Conservation (phyloP, 805 yeast genomes). For the Candida xyloterini region DNA sequence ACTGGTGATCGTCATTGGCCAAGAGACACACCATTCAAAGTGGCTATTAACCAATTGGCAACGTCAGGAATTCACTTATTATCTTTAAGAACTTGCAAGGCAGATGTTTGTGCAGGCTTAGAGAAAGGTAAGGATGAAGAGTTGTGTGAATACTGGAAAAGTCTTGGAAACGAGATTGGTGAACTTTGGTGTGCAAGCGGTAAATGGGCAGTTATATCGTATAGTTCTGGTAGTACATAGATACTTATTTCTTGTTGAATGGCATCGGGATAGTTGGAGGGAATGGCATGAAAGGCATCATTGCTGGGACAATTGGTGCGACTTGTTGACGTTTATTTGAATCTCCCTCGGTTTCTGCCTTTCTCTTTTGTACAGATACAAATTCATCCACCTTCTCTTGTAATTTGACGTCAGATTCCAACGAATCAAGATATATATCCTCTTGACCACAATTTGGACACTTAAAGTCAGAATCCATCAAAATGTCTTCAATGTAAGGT, state of each 20-base stretch:
- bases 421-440: conserved; percentile 73
- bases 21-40: conserved; percentile 67
- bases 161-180: conserved; percentile 58
- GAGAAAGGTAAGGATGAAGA: conserved; percentile 68
- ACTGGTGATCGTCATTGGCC: conserved; percentile 92
- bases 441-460: conserved; percentile 83
- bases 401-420: conserved; percentile 60
- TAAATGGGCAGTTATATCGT: conserved; percentile 88
- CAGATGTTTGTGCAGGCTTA: conserved; percentile 91
- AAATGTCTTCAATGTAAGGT: conserved; percentile 57
- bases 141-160: conserved; percentile 55
- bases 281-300: conserved; percentile 34
- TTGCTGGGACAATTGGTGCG: conserved; percentile 24
- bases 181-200: conserved; percentile 87
- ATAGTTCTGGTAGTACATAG: conserved; percentile 36
- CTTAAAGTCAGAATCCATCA: conserved; percentile 79
- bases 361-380: conserved; percentile 34
- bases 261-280: conserved; percentile 18
- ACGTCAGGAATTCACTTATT: conserved; percentile 59
- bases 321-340: conserved; percentile 17
- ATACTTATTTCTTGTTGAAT: conserved; percentile 4
- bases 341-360: conserved; percentile 12
- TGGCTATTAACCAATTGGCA: conserved; percentile 70
- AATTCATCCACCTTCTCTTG: conserved; percentile 52
- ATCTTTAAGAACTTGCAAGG: conserved; percentile 90